Conservation (phyloP, 2,329 filamentous ascomycete genomes). For the Apiospora arundinis region DNA sequence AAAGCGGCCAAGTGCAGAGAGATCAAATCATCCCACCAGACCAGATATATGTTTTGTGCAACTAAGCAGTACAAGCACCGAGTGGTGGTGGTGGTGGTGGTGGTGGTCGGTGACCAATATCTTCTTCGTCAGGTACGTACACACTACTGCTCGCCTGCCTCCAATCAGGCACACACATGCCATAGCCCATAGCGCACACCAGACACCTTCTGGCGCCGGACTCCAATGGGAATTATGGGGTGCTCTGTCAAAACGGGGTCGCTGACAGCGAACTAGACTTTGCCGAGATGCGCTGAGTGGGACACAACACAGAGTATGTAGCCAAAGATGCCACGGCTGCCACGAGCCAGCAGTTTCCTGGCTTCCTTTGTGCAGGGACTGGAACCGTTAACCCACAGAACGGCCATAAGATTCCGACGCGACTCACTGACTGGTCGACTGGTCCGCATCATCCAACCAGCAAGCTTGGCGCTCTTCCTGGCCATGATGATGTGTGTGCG, state of each 20-base stretch:
- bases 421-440: neutral
- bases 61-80: neutral
- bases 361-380: neutral
- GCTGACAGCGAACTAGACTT: constrained; percentile 17
- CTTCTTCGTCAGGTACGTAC: neutral
- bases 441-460: neutral
- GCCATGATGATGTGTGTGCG: neutral
- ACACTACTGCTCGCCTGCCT: neutral
- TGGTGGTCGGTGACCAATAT: neutral
- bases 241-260: constrained; percentile 1
- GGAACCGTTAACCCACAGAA: constrained; percentile 5
- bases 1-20: neutral
- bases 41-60: neutral
- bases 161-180: neutral
- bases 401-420: constrained; percentile 12
- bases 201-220: neutral
- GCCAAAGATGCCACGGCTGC: constrained; percentile 16
- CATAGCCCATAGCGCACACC: neutral
- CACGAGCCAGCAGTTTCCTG: constrained; percentile 13
- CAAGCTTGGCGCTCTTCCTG: neutral
- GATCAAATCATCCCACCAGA: neutral
- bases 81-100: no score
- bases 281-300: constrained; percentile 17
- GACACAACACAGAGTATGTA: neutral
- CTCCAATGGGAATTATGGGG: constrained; percentile 11